Evolutionary conservation across 805 yeast species (phyloP), one percentile per base, ranked within the genome.

Genomic region (Yarrowia divulgata): DNA sequence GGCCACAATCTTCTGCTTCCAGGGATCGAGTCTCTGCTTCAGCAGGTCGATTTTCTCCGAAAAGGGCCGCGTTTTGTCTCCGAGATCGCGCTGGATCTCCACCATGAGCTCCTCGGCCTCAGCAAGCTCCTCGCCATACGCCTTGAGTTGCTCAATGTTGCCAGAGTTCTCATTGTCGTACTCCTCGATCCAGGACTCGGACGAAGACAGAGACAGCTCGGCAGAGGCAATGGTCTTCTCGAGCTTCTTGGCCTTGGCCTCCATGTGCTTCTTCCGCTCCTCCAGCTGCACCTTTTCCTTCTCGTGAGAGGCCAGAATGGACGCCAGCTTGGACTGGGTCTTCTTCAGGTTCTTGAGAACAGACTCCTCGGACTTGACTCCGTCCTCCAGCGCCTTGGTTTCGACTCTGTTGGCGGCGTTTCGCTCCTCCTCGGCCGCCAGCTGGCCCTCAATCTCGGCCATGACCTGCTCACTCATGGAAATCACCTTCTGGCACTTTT

Each of bases 11-110:
- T 87, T 84, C 35, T 85, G 88, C 70, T 86, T 87, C 93, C 96
- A 92, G 0, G 98, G 99, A 72, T 90, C 93, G 8, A 92, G 79
- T 70, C 88, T 82, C 8, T 81, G 83, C 75, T 91, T 93, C 48
- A 87, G 79, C 14, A 75, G 73, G 72, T 86, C 90, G 66, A 93
- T 89, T 74, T 90, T 84, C 9, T 82, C 84, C 0, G 93, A 85
- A 69, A 89, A 83, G 1, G 80, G 87, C 12, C 87, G 83, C 0
- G 98, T 94, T 75, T 91, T 91, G 58, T 86, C 88, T 9, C 91
- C 87, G 57, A 95, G 82, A 37, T 85, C 86, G 8, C 82, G 73
- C 73, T 93, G 86, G 13, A 93, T 87, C 34, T 83, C 83, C 67
- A 87, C 90, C 29, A 94, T 79, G n/a, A 79, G 80, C 0, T 75